A percentile compares a stretch with the other conserved stretches of the same genome.
phyloP scores from a whole-genome alignment of 371 early-diverging fungal genomes.

The Mucor racemosus region DNA sequence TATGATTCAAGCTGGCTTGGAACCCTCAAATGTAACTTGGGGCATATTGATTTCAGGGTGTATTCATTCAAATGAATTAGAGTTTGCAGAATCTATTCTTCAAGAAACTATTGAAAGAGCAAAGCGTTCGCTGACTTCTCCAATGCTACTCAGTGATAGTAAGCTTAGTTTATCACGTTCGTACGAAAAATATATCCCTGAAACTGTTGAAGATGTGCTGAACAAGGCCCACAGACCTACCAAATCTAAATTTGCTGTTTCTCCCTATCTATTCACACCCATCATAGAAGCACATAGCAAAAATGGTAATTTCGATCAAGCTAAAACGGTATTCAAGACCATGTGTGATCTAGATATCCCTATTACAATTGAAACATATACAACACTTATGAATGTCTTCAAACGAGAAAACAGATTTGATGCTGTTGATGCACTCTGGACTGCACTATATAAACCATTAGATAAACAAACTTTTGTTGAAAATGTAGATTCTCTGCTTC shows the following conservation, averaged over 20 bases:
- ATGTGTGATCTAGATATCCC: conserved; percentile 32
- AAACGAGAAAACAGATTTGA: conserved; percentile 25
- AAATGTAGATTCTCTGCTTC: conserved; percentile 16
- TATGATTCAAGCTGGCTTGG: conserved; percentile 36
- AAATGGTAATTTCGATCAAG: conserved; percentile 15
- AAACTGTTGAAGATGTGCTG: conserved; percentile 40
- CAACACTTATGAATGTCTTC: conserved; percentile 42
- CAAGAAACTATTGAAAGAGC: conserved; percentile 24
- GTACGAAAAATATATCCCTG: conserved; percentile 30
- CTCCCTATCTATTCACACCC: conserved; percentile 42
- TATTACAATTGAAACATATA: conserved; percentile 24
- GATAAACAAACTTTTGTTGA: not conserved
- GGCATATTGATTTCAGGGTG: conserved; percentile 35
- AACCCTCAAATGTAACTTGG: conserved; percentile 33
- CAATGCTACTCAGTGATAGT: not conserved
- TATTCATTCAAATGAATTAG: conserved; percentile 24
- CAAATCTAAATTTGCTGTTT: conserved; percentile 6
- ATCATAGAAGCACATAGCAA: conserved; percentile 32
- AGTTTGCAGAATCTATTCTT: conserved; percentile 37
- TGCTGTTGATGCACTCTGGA: conserved; percentile 42
- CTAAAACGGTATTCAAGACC: conserved; percentile 23
- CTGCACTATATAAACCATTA: conserved; percentile 18
- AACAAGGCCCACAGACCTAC: not conserved
- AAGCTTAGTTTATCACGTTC: not conserved
- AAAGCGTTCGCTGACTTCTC: not conserved